A percentile compares a stretch with the other conserved stretches of the same genome.
phyloP scores from a whole-genome alignment of 306 rosid genomes.

The Astragalus membranaceus region DNA sequence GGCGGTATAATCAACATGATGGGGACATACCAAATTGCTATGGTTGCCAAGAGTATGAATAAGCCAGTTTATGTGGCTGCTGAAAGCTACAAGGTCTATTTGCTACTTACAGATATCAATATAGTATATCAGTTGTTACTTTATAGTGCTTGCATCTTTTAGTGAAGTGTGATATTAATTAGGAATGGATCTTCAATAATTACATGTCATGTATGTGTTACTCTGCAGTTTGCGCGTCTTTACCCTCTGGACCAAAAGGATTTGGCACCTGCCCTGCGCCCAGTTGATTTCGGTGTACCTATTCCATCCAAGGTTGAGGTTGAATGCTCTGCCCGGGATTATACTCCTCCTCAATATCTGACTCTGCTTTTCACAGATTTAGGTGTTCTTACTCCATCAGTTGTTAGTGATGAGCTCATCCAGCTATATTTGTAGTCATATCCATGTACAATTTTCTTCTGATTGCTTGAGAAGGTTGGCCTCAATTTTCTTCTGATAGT shows the following conservation, averaged over 20 bases:
- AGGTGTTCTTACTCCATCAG: conserved; percentile 93
- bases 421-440: conserved; percentile 70
- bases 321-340: conserved; percentile 88
- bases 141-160: background rate
- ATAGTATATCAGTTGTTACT: background rate
- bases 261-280: conserved; percentile 81
- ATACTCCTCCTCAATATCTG: conserved; percentile 95
- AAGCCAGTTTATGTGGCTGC: conserved; percentile 95
- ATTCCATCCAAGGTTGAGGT: conserved; percentile 94
- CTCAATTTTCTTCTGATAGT: background rate
- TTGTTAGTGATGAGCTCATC: conserved; percentile 95
- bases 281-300: conserved; percentile 88
- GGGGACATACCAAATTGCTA: conserved; percentile 93
- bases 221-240: conserved; percentile 86
- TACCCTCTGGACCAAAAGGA: conserved; percentile 96
- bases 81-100: conserved; percentile 90
- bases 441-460: background rate
- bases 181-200: conserved; percentile 1
- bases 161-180: background rate
- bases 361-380: conserved; percentile 88
- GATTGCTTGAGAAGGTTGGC: background rate
- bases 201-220: background rate
- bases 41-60: conserved; percentile 83
- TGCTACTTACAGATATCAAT: background rate
- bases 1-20: conserved; percentile 96